Evolutionary conservation across 208 protist genomes (phyloP), one percentile per base, ranked within the genome.

Genomic region (Angomonas deanei): DNA sequence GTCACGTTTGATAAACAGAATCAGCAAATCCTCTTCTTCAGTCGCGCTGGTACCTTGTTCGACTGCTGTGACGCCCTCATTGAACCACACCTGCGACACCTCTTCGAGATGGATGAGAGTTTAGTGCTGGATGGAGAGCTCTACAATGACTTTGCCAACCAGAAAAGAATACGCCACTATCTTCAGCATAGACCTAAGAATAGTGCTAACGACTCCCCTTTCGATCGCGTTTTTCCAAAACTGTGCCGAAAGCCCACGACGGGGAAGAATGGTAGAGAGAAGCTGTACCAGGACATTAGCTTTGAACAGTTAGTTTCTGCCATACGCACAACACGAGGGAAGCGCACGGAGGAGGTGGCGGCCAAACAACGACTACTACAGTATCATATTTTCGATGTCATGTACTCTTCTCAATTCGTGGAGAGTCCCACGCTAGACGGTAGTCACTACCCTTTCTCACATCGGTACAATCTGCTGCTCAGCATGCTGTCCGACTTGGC

Each of bases 71-170:
- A 91, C 57, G 73, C 66, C 27, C 34, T 54, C 13, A 93, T 95
- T 53, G 80, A 86, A 58, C 82, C 83, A 15, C 69, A 73, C 0
- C 77, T 95, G 32, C 78, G 61, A 0, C 56, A 52, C 21, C 60
- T 84, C 17, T 95, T 95, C 61, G 76, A 88, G 50, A 59, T 60
- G 21, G 86, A 95, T 65, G 76, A 78, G 21, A 66, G 66, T 0
- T 76, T 95, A 1, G 89, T 95, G n/a, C 62, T 96, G 6, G 90
- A 96, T 57, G 90, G 90, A 2, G 86, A 96, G 65, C 69, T 96
- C 27, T 96, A 95, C 74, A 88, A 90, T 76, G 80, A 87, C 72
- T 72, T 67, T 17, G 65, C 65, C 10, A 86, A 86, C 52, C 21
- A 74, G 30, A 48, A 70, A 36, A 61, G 66, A 21, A 15, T 56